Evolutionary conservation across 2,329 filamentous ascomycete genomes (phyloP).

Genomic region (Alternaria incomplexa): DNA sequence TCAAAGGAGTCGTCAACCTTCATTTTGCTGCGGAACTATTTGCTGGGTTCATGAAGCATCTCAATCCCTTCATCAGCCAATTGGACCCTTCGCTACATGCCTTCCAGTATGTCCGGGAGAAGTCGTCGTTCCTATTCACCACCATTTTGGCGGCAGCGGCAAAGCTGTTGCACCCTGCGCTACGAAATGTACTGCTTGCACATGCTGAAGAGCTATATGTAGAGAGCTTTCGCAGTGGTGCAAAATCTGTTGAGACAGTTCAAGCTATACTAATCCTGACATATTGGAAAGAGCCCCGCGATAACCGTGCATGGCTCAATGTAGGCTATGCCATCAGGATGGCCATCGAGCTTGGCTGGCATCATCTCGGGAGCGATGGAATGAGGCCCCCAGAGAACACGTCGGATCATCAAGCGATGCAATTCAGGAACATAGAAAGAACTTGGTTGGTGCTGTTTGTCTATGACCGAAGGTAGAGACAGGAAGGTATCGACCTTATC

Average conservation of each 20-base stretch:
- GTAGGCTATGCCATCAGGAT: conserved; percentile 11
- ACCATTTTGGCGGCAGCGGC: neutral
- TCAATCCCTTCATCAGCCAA: conserved; percentile 1
- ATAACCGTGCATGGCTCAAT: conserved; percentile 10
- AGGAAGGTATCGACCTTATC: neutral
- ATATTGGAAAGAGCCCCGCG: conserved; percentile 12
- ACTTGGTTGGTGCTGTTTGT: neutral
- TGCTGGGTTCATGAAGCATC: neutral
- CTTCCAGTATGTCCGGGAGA: neutral
- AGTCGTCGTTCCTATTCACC: neutral
- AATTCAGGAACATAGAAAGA: neutral
- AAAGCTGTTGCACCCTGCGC: neutral
- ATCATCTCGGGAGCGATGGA: neutral
- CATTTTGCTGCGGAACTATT: neutral
- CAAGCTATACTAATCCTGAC: conserved; percentile 13
- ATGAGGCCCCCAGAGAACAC: neutral
- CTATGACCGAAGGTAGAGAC: neutral
- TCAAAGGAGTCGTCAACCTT: neutral
- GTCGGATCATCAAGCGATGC: neutral
- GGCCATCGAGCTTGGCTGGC: conserved; percentile 15
- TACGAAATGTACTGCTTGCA: neutral
- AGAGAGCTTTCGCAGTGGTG: neutral
- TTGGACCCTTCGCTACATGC: neutral
- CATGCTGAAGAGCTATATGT: neutral
- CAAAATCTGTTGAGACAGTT: neutral